Base-by-base conservation (phyloP, 2,329 filamentous ascomycete genomes). In the Pyricularia grisea region DNA sequence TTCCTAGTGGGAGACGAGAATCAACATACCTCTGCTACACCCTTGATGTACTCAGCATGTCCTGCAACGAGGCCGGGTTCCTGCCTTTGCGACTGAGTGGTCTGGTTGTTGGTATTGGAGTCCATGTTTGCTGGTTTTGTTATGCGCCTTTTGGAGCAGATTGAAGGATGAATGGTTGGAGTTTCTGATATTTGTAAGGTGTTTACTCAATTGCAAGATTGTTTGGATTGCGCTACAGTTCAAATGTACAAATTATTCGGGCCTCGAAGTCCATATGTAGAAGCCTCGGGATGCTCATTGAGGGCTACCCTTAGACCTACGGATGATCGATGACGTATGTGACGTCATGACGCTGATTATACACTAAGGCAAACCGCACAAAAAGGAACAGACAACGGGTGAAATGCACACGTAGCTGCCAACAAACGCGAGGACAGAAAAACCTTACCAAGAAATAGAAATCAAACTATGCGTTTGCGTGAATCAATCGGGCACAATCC, bases 21-120 rank as follows among this genome's bases (percentile, higher is more conserved):
- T 3, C 9, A 17, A 7, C 25, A 12, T 61, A 89, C 90, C 80
- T 90, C 87, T 69, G 87, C 84, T 7, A 87, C 87, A 68, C 89
- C 90, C 74, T 91, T 92, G 74, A 87, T 83, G 74, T 90, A 92
- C 74, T 91, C 86, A 36, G 83, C 88, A 75, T 92, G 90, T 61
- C 85, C 83, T 70, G 83, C 81, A 63, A 91, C 75, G 72, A 92
- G 87, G 64, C 88, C 84, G 25, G 88, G 85, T 70, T 87, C 80
- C 70, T 82, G 76, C 58, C 77, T 72, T 42, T 77, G 70, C 42
- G 69, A 61, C 20, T 69, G 31, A 55, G 65, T 66, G 17, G 70
- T 66, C 36, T 70, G 69, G 67, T 73, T 71, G 71, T 72, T 77
- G 73, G 74, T 75, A 70, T 76, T 75, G 31, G 76, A 72, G 71